Percentiles rank a stretch among this genome's conserved stretches.
phyloP scores from a whole-genome alignment of 257 asterid species.

The Galeopsis tetrahit region DNA sequence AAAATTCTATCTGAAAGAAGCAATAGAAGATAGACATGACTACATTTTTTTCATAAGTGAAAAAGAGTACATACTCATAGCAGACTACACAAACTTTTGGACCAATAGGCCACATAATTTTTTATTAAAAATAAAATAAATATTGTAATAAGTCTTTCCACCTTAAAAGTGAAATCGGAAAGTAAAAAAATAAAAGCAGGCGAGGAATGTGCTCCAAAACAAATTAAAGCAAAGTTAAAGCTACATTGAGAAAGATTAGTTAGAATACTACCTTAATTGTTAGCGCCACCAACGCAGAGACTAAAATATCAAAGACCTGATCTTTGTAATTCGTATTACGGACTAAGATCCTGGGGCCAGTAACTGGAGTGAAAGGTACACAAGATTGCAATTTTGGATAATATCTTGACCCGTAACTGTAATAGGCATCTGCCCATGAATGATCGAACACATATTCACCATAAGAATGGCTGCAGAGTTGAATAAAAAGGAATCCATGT shows the following conservation, averaged over 20 bases:
- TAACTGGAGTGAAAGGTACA: constrained; percentile 96
- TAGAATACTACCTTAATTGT: constrained; percentile 63
- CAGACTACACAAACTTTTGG: not conserved
- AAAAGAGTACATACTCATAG: not conserved
- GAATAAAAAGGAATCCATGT: constrained; percentile 36
- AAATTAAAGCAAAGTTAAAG: constrained; percentile 23
- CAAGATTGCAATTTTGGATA: constrained; percentile 92
- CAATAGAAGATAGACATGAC: not conserved
- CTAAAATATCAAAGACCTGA: constrained; percentile 82
- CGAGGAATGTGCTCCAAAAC: constrained; percentile 8
- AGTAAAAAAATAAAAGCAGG: not conserved
- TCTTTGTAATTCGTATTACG: constrained; percentile 68
- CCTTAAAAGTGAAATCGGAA: constrained; percentile 26
- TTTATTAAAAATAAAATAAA: not conserved
- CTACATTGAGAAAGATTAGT: constrained; percentile 14
- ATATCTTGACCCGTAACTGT: constrained; percentile 81
- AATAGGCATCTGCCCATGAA: constrained; percentile 98
- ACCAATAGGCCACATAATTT: not conserved
- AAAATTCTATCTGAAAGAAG: not conserved
- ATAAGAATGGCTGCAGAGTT: constrained; percentile 86
- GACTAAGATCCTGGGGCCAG: constrained; percentile 92
- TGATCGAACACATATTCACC: constrained; percentile 98
- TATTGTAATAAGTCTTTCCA: constrained; percentile 1
- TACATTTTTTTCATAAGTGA: not conserved
- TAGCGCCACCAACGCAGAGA: constrained; percentile 83